A percentile compares a stretch with the other conserved stretches of the same genome.
Conservation (phyloP, 176 grass and related monocot genomes). For the Oryza rufipogon region DNA sequence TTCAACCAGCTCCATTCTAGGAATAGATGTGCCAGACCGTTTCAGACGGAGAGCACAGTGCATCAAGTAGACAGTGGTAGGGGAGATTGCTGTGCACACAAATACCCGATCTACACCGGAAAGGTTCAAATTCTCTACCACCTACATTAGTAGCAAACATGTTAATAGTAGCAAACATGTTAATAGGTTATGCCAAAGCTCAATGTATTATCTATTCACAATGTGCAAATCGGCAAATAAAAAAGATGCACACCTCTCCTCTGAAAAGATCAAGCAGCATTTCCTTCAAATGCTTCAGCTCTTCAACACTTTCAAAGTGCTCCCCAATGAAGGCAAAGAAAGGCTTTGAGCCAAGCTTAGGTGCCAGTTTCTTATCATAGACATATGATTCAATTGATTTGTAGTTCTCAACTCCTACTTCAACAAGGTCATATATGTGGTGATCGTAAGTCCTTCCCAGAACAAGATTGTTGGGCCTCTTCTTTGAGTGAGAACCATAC, state of each 20-base stretch:
- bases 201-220: not conserved
- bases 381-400: slow-evolving; percentile 71
- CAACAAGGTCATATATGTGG: slow-evolving; percentile 96
- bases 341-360: slow-evolving; percentile 85
- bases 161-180: no score
- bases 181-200: not conserved
- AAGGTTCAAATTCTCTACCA: slow-evolving; percentile 91
- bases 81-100: slow-evolving; percentile 79
- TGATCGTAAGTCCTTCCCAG: slow-evolving; percentile 86
- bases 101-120: slow-evolving; percentile 76
- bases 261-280: slow-evolving; percentile 85
- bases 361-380: slow-evolving; percentile 87
- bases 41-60: slow-evolving; percentile 88
- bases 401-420: slow-evolving; percentile 91
- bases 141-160: slow-evolving; percentile 51
- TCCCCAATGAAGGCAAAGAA: slow-evolving; percentile 93
- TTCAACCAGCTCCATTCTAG: slow-evolving; percentile 94
- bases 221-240: not conserved
- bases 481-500: slow-evolving; percentile 98
- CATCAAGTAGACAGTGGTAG: slow-evolving; percentile 69
- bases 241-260: slow-evolving; percentile 66
- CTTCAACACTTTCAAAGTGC: slow-evolving; percentile 78
- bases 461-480: slow-evolving; percentile 91
- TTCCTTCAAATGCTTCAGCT: slow-evolving; percentile 95
- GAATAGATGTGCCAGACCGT: slow-evolving; percentile 78